Conservation (phyloP, 2,329 filamentous ascomycete species). For the Fusarium nematophilum region DNA sequence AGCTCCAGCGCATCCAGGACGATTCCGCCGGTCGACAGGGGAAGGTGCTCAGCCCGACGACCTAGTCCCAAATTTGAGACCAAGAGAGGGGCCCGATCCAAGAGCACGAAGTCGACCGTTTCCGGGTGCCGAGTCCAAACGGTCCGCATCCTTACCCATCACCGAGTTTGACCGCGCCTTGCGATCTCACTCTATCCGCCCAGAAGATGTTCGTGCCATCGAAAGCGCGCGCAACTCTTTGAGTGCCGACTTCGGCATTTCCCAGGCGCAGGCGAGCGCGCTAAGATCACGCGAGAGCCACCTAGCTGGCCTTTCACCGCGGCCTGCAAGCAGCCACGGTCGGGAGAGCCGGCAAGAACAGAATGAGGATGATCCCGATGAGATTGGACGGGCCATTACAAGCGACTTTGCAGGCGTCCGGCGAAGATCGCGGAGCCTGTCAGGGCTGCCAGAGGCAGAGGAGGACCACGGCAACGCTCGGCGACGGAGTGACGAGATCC, state of each 20-base stretch:
- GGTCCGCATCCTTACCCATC: conserved; percentile 69
- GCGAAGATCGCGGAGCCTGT: conserved; percentile 70
- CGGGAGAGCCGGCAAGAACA: conserved; percentile 55
- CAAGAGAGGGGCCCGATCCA: conserved; percentile 37
- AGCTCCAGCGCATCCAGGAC: conserved; percentile 41
- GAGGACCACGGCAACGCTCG: conserved; percentile 51
- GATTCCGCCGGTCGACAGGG: conserved; percentile 32
- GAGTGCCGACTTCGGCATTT: conserved; percentile 56
- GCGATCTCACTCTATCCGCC: conserved; percentile 70
- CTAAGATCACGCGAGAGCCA: conserved; percentile 51
- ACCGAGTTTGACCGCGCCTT: conserved; percentile 70
- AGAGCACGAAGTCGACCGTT: conserved; percentile 55
- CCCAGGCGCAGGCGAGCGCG: conserved; percentile 47
- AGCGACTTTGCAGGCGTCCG: conserved; percentile 62
- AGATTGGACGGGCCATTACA: conserved; percentile 72
- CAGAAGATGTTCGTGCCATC: conserved; percentile 64
- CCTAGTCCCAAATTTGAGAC: conserved; percentile 22
- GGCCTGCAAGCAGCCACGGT: conserved; percentile 70
- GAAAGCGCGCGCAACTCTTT: conserved; percentile 66
- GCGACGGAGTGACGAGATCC: conserved; percentile 71
- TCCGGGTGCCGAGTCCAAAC: conserved; percentile 57
- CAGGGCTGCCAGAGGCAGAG: conserved; percentile 60
- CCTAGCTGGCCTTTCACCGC: conserved; percentile 67
- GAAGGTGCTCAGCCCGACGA: conserved; percentile 30
- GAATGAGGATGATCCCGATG: conserved; percentile 58